These are phyloP conservation scores for Trichoderma koningiopsis DNA, from an alignment of 2,329 filamentous ascomycete genomes.

Conservation along the genomic window DNA sequence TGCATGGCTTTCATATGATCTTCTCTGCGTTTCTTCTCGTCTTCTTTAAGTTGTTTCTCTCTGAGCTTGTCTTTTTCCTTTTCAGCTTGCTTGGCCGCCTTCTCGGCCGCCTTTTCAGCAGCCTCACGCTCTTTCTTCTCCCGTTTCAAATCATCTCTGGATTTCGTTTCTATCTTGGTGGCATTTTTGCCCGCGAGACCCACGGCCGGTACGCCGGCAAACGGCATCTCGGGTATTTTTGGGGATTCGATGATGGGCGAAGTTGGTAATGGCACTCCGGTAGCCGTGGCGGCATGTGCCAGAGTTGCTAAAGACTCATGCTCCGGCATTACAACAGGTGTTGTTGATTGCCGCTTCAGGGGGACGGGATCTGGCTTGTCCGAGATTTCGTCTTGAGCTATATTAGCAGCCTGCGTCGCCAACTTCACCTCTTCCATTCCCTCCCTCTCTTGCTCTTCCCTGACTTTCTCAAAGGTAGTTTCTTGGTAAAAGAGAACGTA, in stretches of 20 bases:
- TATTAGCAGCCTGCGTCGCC: conserved; percentile 58
- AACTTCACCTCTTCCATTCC: conserved; percentile 64
- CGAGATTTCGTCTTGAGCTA: conserved; percentile 50
- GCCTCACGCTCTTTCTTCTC: conserved; percentile 69
- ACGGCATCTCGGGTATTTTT: background rate
- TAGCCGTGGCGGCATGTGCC: conserved; percentile 68
- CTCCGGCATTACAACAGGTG: conserved; percentile 50
- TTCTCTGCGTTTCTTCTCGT: conserved; percentile 47
- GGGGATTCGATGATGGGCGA: conserved; percentile 9
- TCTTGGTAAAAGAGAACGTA: conserved; percentile 99
- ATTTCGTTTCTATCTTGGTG: conserved; percentile 39
- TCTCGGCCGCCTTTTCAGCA: conserved; percentile 59
- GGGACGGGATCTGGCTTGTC: conserved; percentile 48
- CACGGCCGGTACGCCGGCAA: background rate
- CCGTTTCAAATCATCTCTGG: conserved; percentile 64
- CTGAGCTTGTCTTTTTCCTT: conserved; percentile 52
- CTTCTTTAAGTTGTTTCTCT: conserved; percentile 46
- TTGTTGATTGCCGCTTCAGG: conserved; percentile 54
- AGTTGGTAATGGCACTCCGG: background rate
- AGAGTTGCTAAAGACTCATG: conserved; percentile 58
- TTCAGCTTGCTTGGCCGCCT: conserved; percentile 46
- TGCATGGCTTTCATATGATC: conserved; percentile 57
- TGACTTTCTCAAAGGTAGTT: conserved; percentile 68
- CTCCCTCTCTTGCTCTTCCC: conserved; percentile 82
- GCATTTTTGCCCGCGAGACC: conserved; percentile 30